Evolutionary conservation across 1,284 basidiomycete species (phyloP).

Genomic region (Coniferiporia sulphurascens): DNA sequence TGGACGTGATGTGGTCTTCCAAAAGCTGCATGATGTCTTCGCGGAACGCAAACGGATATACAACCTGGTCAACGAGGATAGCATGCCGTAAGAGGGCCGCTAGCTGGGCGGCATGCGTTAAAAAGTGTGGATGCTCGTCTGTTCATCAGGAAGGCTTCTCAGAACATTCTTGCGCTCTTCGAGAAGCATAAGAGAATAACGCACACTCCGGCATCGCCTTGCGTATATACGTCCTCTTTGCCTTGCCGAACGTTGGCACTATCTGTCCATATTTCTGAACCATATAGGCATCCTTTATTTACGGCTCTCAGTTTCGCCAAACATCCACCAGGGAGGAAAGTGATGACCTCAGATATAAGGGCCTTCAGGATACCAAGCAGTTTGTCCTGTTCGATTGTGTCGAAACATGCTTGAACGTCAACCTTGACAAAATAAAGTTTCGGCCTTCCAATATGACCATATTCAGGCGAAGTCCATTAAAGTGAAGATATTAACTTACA

Average conservation of each 20-base stretch:
- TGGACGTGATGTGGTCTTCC: slow-evolving; percentile 86
- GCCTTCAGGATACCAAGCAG: slow-evolving; percentile 74
- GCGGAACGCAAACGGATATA: slow-evolving; percentile 53
- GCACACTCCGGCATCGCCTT: slow-evolving; percentile 66
- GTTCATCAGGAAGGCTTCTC: slow-evolving; percentile 7
- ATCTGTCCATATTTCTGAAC: slow-evolving; percentile 65
- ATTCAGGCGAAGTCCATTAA: neutral
- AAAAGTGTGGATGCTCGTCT: slow-evolving; percentile 74
- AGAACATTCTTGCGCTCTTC: neutral
- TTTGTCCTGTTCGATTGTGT: slow-evolving; percentile 90
- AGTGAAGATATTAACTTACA: slow-evolving; percentile 42
- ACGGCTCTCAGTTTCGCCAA: neutral
- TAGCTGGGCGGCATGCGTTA: slow-evolving; percentile 60
- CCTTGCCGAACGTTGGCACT: slow-evolving; percentile 42
- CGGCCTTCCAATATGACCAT: slow-evolving; percentile 46
- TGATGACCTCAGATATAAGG: slow-evolving; percentile 65
- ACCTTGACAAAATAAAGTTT: slow-evolving; percentile 93
- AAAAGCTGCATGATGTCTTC: slow-evolving; percentile 69
- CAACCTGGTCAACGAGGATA: slow-evolving; percentile 83
- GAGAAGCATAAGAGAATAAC: neutral
- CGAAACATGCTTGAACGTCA: slow-evolving; percentile 94
- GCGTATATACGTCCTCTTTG: slow-evolving; percentile 52
- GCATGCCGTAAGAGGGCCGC: slow-evolving; percentile 67
- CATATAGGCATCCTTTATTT: slow-evolving; percentile 53
- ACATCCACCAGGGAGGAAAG: neutral